Evolutionary conservation across 345 rosid species (phyloP).

Genomic region (Eucalyptus cloeziana): DNA sequence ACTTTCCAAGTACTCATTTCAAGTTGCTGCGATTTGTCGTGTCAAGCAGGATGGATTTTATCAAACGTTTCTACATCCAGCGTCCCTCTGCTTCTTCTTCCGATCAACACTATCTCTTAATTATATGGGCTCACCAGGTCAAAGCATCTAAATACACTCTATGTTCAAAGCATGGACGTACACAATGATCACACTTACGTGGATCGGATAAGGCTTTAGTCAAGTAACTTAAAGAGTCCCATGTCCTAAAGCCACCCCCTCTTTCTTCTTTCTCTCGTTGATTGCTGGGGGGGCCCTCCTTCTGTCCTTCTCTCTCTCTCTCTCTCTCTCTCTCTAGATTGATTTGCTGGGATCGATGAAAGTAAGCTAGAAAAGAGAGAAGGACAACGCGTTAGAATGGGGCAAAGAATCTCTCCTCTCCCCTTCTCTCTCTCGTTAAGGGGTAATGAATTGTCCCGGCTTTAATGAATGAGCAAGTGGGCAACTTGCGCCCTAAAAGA

Average conservation of each 20-base stretch:
- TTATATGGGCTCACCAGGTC: background rate
- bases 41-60: background rate
- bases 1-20: background rate
- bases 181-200: background rate
- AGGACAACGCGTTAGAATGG: background rate
- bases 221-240: background rate
- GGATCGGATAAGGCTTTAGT: background rate
- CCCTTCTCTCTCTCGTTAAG: background rate
- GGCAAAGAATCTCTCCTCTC: background rate
- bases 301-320: background rate
- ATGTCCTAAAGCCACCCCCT: background rate
- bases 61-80: background rate
- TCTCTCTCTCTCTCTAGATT: background rate
- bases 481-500: background rate
- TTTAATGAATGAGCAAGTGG: background rate
- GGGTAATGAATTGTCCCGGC: background rate
- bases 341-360: background rate
- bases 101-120: background rate
- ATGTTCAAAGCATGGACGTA: background rate
- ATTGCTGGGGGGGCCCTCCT: background rate
- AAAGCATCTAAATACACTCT: background rate
- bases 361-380: background rate
- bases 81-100: background rate
- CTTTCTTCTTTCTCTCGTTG: background rate
- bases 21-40: fast-evolving